These are phyloP conservation scores for Phytophthora constricta DNA, from an alignment of 352 stramenopile genomes.

Conservation along the genomic window DNA sequence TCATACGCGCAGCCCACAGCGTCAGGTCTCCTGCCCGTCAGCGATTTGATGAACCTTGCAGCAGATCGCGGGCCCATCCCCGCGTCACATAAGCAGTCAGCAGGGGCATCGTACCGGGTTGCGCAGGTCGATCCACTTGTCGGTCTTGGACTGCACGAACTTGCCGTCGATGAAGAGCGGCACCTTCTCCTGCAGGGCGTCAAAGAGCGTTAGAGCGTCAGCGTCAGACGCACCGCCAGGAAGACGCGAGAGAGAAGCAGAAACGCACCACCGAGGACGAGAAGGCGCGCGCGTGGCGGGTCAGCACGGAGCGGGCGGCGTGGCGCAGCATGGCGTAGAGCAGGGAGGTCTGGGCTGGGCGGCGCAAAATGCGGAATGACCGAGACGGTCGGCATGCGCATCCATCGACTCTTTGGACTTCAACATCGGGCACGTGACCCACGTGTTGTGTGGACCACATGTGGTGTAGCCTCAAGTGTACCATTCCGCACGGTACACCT, in stretches of 20 bases:
- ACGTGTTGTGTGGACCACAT: too few species aligned
- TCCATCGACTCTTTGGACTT: too few species aligned
- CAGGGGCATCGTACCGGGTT: slow-evolving; percentile 68
- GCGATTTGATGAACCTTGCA: slow-evolving; percentile 8
- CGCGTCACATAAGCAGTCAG: background rate
- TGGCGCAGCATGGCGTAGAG: slow-evolving; percentile 34
- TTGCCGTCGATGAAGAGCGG: slow-evolving; percentile 93
- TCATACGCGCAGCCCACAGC: background rate
- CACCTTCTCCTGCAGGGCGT: slow-evolving; percentile 55
- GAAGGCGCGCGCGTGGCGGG: slow-evolving; percentile 46
- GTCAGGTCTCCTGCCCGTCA: slow-evolving; percentile 6
- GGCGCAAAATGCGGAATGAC: slow-evolving; percentile 33
- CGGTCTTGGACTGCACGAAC: slow-evolving; percentile 91
- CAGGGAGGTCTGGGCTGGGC: background rate
- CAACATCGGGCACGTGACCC: background rate
- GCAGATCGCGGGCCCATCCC: slow-evolving; percentile 17
- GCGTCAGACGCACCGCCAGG: slow-evolving; percentile 2
- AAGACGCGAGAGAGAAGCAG: background rate
- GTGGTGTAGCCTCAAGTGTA: too few species aligned
- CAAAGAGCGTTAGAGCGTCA: background rate
- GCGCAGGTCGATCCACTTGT: slow-evolving; percentile 92
- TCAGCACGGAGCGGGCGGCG: slow-evolving; percentile 26
- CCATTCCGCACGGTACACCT: too few species aligned
- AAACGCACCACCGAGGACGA: slow-evolving; percentile 47
- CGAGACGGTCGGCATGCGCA: background rate